Conservation (phyloP, 805 yeast species). For the Candida methanosorbosa region DNA sequence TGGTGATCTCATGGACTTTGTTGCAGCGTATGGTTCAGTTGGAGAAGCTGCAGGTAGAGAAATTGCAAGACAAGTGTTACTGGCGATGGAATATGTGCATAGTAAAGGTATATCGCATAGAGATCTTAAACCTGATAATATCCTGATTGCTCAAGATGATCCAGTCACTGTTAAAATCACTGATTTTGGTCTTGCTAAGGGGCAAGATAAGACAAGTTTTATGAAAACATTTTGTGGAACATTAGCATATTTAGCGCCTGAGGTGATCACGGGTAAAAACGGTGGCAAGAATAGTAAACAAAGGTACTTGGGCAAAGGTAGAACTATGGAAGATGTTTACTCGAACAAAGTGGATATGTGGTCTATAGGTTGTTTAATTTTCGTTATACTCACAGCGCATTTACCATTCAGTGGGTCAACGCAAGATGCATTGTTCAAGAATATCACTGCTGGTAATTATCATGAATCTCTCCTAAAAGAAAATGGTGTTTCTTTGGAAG, state of each 20-base stretch:
- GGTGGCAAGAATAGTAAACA: conserved; percentile 23
- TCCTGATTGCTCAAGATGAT: conserved; percentile 80
- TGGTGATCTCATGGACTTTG: conserved; percentile 97
- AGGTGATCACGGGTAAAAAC: conserved; percentile 57
- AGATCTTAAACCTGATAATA: conserved; percentile 94
- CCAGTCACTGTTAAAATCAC: conserved; percentile 90
- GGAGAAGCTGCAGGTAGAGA: conserved; percentile 88
- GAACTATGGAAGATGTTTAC: conserved; percentile 35
- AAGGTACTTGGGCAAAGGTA: conserved; percentile 25
- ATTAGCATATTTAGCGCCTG: conserved; percentile 95
- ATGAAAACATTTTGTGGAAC: conserved; percentile 98
- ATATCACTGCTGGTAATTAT: conserved; percentile 70
- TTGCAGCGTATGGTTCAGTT: conserved; percentile 84
- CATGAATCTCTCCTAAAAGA: conserved; percentile 68
- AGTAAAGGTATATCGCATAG: conserved; percentile 88
- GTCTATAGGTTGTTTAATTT: conserved; percentile 93
- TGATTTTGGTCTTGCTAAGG: conserved; percentile 94
- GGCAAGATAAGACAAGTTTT: conserved; percentile 72
- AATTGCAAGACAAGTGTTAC: conserved; percentile 73
- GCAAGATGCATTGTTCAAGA: conserved; percentile 73
- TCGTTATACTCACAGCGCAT: conserved; percentile 87
- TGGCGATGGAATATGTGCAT: conserved; percentile 84
- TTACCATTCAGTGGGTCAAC: conserved; percentile 92
- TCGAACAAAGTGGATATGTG: conserved; percentile 93
- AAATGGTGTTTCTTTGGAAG: conserved; percentile 37